These are phyloP conservation scores for Periconia sp. DNA, from an alignment of 2,329 filamentous ascomycete genomes.

Conservation along the genomic window DNA sequence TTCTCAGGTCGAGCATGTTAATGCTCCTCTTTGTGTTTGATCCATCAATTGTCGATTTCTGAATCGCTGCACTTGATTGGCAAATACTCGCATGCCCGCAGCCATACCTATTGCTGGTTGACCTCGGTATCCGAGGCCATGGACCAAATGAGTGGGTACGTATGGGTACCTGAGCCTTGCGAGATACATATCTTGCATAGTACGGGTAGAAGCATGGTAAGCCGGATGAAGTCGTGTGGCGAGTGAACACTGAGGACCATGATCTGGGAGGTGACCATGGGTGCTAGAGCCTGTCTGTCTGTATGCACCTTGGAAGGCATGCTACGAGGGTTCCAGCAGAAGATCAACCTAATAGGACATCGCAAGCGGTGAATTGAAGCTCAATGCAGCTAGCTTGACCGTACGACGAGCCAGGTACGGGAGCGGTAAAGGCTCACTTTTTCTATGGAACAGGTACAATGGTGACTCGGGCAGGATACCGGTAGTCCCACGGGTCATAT, in stretches of 20 bases:
- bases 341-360: constrained; percentile 18
- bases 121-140: constrained; percentile 15
- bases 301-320: constrained; percentile 26
- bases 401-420: constrained; percentile 19
- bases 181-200: neutral
- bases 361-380: constrained; percentile 17
- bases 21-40: neutral
- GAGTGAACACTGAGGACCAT: constrained; percentile 13
- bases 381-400: constrained; percentile 19
- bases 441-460: neutral
- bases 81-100: neutral
- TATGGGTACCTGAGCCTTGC: neutral
- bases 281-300: constrained; percentile 18
- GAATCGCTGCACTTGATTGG: constrained; percentile 8
- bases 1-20: constrained; percentile 5
- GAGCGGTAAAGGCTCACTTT: constrained; percentile 11
- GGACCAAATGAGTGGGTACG: constrained; percentile 1
- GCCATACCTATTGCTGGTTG: constrained; percentile 1
- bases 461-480: neutral
- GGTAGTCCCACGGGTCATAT: constrained; percentile 3
- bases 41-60: neutral
- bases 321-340: constrained; percentile 8
- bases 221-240: constrained; percentile 18
- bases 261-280: constrained; percentile 9
- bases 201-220: neutral